Evolutionary conservation across 805 yeast species (phyloP).

Genomic region (Candida ponderosae): DNA sequence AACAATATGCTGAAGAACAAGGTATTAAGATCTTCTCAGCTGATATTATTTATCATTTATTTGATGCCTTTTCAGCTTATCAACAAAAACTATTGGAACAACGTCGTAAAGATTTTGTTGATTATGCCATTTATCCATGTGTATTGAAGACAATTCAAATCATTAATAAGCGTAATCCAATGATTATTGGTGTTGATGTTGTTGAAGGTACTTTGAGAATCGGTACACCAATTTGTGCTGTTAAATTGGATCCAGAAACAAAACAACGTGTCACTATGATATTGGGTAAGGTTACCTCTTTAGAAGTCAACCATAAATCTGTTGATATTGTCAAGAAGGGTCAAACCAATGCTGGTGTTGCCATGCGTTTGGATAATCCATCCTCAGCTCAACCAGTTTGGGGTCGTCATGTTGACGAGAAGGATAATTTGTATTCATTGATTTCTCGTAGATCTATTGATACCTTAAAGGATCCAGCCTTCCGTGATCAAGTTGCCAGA

Average conservation of each 20-base stretch:
- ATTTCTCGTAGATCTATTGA: constrained; percentile 87
- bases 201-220: constrained; percentile 80
- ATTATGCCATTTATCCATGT: constrained; percentile 90
- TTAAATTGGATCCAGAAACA: constrained; percentile 80
- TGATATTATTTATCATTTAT: constrained; percentile 92
- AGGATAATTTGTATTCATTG: constrained; percentile 84
- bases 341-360: constrained; percentile 96
- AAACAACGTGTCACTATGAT: constrained; percentile 59
- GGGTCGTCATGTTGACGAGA: constrained; percentile 98
- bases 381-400: constrained; percentile 91
- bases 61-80: constrained; percentile 89
- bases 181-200: constrained; percentile 99
- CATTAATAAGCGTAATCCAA: constrained; percentile 97
- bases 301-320: constrained; percentile 93
- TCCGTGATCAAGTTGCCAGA: constrained; percentile 88
- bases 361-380: constrained; percentile 92
- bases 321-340: constrained; percentile 80
- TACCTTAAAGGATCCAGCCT: constrained; percentile 96
- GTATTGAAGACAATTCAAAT: constrained; percentile 91
- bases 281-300: constrained; percentile 84
- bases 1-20: constrained; percentile 93
- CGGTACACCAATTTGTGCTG: constrained; percentile 96
- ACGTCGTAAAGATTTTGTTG: constrained; percentile 83
- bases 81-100: constrained; percentile 82
- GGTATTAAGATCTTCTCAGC: constrained; percentile 91